Conservation (phyloP, 257 asterid genomes). For the Fraxinus excelsior region DNA sequence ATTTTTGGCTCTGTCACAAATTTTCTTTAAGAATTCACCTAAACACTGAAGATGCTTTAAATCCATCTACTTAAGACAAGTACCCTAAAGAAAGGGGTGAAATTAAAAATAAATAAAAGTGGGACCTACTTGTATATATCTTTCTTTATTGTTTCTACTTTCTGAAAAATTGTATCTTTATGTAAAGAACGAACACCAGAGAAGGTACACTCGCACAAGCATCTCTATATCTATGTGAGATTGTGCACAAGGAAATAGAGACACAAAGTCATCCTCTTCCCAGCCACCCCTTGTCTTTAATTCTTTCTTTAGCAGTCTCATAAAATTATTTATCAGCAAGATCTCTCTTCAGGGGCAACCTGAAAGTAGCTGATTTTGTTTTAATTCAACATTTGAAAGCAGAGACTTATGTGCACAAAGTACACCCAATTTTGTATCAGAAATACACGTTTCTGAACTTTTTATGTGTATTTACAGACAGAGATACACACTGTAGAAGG, state of each 20-base stretch:
- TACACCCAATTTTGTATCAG: conserved; percentile 4
- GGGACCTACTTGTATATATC: not conserved
- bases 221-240: conserved; percentile 11
- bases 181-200: not conserved
- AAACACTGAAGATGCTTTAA: too few species aligned
- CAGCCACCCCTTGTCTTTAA: not conserved
- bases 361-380: not conserved
- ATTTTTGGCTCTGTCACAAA: too few species aligned
- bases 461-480: not conserved
- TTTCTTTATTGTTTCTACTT: too few species aligned
- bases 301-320: not conserved
- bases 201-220: not conserved
- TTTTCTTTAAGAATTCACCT: too few species aligned
- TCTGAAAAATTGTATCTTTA: not conserved
- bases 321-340: not conserved
- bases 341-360: not conserved
- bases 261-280: not conserved
- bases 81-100: too few species aligned
- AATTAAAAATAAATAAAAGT: not conserved
- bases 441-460: not conserved
- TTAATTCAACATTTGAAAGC: conserved; percentile 8
- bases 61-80: too few species aligned
- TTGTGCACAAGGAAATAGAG: not conserved
- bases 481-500: conserved; percentile 15
- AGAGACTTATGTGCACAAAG: conserved; percentile 1